Evolutionary conservation across 257 asterid genomes (phyloP).

Genomic region (Nicotiana undulata): DNA sequence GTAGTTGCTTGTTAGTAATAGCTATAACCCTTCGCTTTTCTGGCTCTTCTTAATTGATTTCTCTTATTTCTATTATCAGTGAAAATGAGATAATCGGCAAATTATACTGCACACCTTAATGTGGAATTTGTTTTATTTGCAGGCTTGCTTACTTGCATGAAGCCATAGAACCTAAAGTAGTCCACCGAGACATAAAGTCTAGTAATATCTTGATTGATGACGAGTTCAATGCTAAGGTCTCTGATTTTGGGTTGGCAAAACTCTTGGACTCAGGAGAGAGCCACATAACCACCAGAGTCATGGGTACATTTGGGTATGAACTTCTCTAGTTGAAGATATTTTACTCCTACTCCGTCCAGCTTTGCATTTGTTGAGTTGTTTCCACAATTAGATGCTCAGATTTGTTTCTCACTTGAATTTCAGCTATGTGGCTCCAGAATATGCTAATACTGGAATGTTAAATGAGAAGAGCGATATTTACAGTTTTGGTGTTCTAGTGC

Average conservation of each 20-base stretch:
- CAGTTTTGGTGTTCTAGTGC: slow-evolving; percentile 87
- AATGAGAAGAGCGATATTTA: slow-evolving; percentile 90
- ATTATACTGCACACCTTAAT: neutral
- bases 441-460: slow-evolving; percentile 86
- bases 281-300: slow-evolving; percentile 91
- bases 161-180: slow-evolving; percentile 93
- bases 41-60: neutral
- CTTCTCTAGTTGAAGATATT: neutral
- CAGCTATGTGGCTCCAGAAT: slow-evolving; percentile 98
- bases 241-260: slow-evolving; percentile 97
- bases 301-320: slow-evolving; percentile 96
- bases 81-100: neutral
- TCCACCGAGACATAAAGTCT: slow-evolving; percentile 95
- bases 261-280: slow-evolving; percentile 91
- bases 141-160: slow-evolving; percentile 97
- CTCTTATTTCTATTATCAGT: neutral
- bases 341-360: neutral
- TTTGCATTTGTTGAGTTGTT: neutral
- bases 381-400: neutral
- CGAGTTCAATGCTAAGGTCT: slow-evolving; percentile 81
- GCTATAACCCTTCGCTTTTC: neutral
- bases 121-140: slow-evolving; percentile 16
- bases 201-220: slow-evolving; percentile 86
- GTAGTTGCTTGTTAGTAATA: neutral
- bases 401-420: slow-evolving; percentile 11